A percentile compares a stretch with the other conserved stretches of the same genome.
These are phyloP conservation scores for Solanum chilense DNA, from an alignment of 257 asterid genomes.

Conservation along the genomic window DNA sequence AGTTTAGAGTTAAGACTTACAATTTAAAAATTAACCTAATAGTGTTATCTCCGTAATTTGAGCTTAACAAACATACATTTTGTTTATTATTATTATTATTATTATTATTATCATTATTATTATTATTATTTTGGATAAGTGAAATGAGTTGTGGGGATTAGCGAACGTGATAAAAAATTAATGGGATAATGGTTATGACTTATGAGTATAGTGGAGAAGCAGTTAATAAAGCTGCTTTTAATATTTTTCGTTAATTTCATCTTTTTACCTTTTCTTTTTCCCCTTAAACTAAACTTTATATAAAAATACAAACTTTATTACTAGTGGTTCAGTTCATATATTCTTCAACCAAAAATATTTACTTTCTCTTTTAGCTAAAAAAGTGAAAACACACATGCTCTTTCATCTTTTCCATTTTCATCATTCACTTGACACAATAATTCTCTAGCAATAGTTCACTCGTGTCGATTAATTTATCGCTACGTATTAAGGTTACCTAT, in stretches of 20 bases:
- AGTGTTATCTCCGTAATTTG: background rate
- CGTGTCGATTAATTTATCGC: background rate
- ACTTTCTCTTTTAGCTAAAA: background rate
- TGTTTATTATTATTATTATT: no score
- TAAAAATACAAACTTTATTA: background rate
- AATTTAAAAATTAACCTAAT: background rate
- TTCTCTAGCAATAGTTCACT: background rate
- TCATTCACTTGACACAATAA: background rate
- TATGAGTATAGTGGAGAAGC: background rate
- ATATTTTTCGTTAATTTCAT: background rate
- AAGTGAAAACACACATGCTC: background rate
- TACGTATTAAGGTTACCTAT: background rate
- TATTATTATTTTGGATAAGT: background rate
- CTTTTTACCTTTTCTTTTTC: background rate
- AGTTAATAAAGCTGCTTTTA: background rate
- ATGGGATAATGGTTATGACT: background rate
- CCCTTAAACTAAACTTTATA: background rate
- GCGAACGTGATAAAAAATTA: background rate
- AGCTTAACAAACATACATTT: background rate
- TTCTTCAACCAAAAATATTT: background rate
- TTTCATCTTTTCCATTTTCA: background rate
- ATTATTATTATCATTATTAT: no score
- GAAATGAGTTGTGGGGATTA: background rate
- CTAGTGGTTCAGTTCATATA: slow-evolving; percentile 1
- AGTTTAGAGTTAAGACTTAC: background rate